Base-by-base conservation (phyloP, 139 green algal species). In the Picochlorum sp. region DNA sequence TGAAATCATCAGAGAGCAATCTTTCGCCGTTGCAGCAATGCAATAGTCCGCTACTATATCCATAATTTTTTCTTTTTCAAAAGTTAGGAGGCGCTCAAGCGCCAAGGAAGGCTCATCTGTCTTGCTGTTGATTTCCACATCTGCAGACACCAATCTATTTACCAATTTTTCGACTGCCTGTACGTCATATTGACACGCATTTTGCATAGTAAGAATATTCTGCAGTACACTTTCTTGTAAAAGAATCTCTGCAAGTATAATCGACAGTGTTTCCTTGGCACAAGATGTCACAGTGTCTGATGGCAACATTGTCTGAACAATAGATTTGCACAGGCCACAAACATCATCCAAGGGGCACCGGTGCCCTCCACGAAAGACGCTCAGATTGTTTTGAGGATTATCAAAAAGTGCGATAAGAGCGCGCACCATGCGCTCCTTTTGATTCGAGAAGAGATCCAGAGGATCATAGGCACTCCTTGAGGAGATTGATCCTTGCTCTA, bases 1-100 rank as follows among this genome's bases (percentile, higher is more conserved):
- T 1, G 76, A 71, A 10, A 94, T 62, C 83, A 94, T 94, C 45
- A 94, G 30, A 18, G 82, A 84, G 50, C 86, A 94, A 79, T 95
- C 87, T 72, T 92, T 95, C 45, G 84, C 86, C 3, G 87, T 92
- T 3, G 74, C 73, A 6, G 87, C 74, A 0, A 79, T 76, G 7
- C 90, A 64, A 54, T 94, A 95, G 11, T 66, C 57, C 0, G 78
- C 66, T n/a, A 95, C 51, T 14, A 81, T 56, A 2, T 47, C 41
- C 2, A 75, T 24, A 6, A 72, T 69, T 4, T 80, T 69, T 11
- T 72, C 23, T 6, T 7, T 15, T 2, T 34, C 24, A 54, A 84
- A 52, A 4, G 5, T 14, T 28, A 76, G 16, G 46, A 85, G 56
- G 20, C 50, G 14, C 3, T 41, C 58, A 16, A 76, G 3, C n/a